Conservation (phyloP, 1,139 yeast genomes). For the Nakaseomyces nivariensis region DNA sequence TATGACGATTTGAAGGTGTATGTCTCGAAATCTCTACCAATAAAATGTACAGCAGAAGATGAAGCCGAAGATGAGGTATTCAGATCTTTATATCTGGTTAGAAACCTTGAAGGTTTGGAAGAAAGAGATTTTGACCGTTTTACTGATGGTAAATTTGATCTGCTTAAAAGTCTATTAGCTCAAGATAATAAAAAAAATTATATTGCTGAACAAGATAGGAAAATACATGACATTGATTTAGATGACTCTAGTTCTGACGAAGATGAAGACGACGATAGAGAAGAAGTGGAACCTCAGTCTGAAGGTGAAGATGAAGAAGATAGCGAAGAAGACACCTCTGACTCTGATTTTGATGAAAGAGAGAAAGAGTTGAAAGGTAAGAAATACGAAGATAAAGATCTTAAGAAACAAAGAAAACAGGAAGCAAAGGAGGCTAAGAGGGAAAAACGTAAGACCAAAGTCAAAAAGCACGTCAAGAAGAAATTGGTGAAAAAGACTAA, state of each 20-base stretch:
- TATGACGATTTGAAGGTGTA: slow-evolving; percentile 31
- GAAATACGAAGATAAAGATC: slow-evolving; percentile 74
- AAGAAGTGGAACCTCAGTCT: background rate
- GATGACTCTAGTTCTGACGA: slow-evolving; percentile 11
- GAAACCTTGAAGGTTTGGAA: slow-evolving; percentile 60
- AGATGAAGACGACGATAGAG: slow-evolving; percentile 15
- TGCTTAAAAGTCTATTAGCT: slow-evolving; percentile 54
- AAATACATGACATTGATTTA: slow-evolving; percentile 13
- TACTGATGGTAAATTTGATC: slow-evolving; percentile 69
- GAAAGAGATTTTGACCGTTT: slow-evolving; percentile 86
- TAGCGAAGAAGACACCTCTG: slow-evolving; percentile 28
- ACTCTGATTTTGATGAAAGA: slow-evolving; percentile 27
- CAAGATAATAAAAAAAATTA: slow-evolving; percentile 28
- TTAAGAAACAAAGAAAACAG: slow-evolving; percentile 73
- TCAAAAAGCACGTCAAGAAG: slow-evolving; percentile 88
- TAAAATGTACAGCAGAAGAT: slow-evolving; percentile 42
- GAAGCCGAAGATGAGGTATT: slow-evolving; percentile 78
- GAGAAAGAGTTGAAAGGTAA: slow-evolving; percentile 52
- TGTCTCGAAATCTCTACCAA: slow-evolving; percentile 38
- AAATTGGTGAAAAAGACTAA: slow-evolving; percentile 50
- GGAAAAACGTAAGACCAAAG: slow-evolving; percentile 81
- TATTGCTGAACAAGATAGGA: slow-evolving; percentile 24
- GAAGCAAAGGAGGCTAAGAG: slow-evolving; percentile 74
- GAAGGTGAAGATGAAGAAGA: slow-evolving; percentile 28
- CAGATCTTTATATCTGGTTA: slow-evolving; percentile 75